Conservation (phyloP, 2,329 filamentous ascomycete species). For the Ascochyta fabae region DNA sequence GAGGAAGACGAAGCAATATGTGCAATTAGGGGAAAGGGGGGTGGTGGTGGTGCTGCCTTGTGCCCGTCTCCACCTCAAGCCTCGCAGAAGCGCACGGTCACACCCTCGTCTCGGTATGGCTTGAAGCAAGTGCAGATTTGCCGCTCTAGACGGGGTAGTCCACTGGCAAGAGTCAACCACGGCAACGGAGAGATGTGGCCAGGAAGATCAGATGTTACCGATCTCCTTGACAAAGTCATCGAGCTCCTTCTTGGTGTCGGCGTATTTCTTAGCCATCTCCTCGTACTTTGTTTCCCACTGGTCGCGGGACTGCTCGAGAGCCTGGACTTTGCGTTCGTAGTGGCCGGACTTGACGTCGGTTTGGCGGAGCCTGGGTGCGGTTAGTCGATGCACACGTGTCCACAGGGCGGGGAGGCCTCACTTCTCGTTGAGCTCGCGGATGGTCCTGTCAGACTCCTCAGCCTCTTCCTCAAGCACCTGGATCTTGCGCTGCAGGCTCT, state of each 20-base stretch:
- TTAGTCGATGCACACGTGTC: neutral
- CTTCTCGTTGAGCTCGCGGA: conserved; percentile 99
- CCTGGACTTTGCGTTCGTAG: conserved; percentile 99
- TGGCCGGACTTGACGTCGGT: conserved; percentile 99
- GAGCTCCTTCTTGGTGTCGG: conserved; percentile 82
- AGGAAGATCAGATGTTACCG: conserved; percentile 77
- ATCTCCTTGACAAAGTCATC: conserved; percentile 91
- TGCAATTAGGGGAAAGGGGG: conserved; percentile 31
- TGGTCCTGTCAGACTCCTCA: conserved; percentile 93
- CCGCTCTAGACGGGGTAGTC: conserved; percentile 30
- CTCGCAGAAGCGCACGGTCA: conserved; percentile 21
- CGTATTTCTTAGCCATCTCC: conserved; percentile 93
- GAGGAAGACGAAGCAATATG: conserved; percentile 33
- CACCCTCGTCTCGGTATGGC: conserved; percentile 28
- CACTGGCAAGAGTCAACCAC: conserved; percentile 40
- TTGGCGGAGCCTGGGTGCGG: conserved; percentile 79
- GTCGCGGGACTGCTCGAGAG: conserved; percentile 88
- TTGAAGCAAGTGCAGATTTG: conserved; percentile 15
- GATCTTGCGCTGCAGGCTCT: conserved; percentile 87
- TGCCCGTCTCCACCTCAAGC: conserved; percentile 19
- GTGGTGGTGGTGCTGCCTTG: conserved; percentile 24
- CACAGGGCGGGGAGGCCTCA: conserved; percentile 58
- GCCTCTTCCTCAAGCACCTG: conserved; percentile 98
- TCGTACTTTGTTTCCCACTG: conserved; percentile 98
- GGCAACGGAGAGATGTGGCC: conserved; percentile 31